A percentile compares a stretch with the other conserved stretches of the same genome.
Evolutionary conservation across 805 yeast species (phyloP).

Genomic region (Sugiyamaella smithiae): DNA sequence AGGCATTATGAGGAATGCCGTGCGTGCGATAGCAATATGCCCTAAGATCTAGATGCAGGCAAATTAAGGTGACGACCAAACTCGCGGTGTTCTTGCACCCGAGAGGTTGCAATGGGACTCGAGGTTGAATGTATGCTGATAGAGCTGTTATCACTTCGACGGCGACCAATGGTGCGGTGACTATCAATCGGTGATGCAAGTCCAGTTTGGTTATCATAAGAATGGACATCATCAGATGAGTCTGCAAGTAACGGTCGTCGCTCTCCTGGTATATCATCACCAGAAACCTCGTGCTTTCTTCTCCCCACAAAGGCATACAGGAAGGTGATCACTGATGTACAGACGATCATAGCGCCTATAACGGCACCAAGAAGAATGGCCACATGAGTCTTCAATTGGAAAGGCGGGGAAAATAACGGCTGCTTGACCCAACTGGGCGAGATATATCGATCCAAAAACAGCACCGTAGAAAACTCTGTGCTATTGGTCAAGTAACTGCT

Average conservation of each 20-base stretch:
- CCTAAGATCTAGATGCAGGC: constrained; percentile 14
- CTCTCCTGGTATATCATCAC: constrained; percentile 9
- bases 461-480: constrained; percentile 24
- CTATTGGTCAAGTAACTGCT: constrained; percentile 26
- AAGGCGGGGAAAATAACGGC: constrained; percentile 27
- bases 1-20: neutral
- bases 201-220: neutral
- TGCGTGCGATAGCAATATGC: neutral
- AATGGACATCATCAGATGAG: neutral
- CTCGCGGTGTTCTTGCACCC: constrained; percentile 28
- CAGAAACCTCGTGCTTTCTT: constrained; percentile 6
- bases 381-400: constrained; percentile 30
- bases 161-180: neutral
- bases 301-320: constrained; percentile 18
- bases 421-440: constrained; percentile 34
- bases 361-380: constrained; percentile 33
- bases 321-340: constrained; percentile 12
- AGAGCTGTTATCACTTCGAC: neutral
- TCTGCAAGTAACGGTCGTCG: constrained; percentile 16
- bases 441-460: constrained; percentile 33
- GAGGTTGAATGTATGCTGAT: neutral
- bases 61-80: constrained; percentile 32
- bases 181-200: neutral
- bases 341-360: constrained; percentile 26
- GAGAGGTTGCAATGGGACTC: constrained; percentile 29